A percentile compares a stretch with the other conserved stretches of the same genome.
Evolutionary conservation across 768 basidiomycete genomes (phyloP).

Genomic region (Lenzites betulinus): DNA sequence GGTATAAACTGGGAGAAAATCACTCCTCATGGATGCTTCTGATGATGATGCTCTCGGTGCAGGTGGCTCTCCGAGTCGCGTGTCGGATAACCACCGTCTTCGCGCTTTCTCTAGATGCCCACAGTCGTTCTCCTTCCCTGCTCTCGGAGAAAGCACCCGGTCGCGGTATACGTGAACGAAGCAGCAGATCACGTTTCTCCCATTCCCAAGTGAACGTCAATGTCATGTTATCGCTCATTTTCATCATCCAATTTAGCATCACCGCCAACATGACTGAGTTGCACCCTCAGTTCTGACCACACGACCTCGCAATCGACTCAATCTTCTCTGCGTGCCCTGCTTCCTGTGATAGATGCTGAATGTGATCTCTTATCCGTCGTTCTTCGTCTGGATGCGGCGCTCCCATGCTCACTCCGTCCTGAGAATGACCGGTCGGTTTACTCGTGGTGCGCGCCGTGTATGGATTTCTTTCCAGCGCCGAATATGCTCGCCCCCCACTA

Average conservation of each 20-base stretch:
- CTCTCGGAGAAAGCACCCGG: background rate
- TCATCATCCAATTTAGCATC: background rate
- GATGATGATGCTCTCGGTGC: too few species aligned
- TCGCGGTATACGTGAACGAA: background rate
- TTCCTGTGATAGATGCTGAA: background rate
- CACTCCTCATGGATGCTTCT: background rate
- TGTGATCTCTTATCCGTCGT: background rate
- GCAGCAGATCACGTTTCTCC: background rate
- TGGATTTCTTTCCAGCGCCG: background rate
- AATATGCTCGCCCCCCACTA: background rate
- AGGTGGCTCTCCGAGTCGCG: background rate
- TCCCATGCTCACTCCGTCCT: constrained; percentile 1
- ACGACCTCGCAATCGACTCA: background rate
- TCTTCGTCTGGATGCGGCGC: background rate
- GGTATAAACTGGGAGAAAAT: background rate
- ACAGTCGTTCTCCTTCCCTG: background rate
- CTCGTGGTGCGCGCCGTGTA: background rate
- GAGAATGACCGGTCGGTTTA: background rate
- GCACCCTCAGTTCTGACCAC: background rate
- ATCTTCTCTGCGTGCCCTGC: background rate
- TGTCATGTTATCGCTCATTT: background rate
- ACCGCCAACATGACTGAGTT: background rate
- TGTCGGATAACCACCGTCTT: background rate
- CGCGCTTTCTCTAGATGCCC: background rate
- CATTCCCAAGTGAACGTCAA: background rate